Evolutionary conservation across 2,329 filamentous ascomycete genomes (phyloP), one percentile per base, ranked within the genome.

Genomic region (Aspergillus aculeatinus): DNA sequence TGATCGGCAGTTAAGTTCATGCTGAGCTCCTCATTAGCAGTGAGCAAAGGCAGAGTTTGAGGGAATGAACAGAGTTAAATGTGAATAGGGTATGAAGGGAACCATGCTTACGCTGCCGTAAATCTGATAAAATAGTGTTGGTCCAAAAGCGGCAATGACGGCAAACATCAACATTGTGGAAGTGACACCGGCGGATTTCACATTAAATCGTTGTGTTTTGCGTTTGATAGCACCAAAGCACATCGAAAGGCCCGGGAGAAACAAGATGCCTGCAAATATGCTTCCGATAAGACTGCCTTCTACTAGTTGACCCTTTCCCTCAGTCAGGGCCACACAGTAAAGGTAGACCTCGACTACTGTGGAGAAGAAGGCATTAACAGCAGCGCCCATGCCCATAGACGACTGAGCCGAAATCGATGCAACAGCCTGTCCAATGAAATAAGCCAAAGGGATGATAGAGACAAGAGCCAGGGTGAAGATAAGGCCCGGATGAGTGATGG

Each of bases 331-430:
- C 57, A 98, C 88, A 73, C 95, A 98, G 78, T 99, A 99, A 23
- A 99, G 86, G 76, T 96, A 99, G 1, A 99, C 96, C 74, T 99
- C 95, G 10, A 99, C 95, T 23, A 99, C 83, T 1, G 95, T 99
- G 12, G 93, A 96, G 80, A 99, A 99, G 76, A 99, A 96, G 51
- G 95, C 95, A 69, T 99, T 99, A 80, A 98, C 91, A 33, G 94
- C 96, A 29, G 95, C 95, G 72, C 95, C 95, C 9, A 99, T 83
- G 27, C 95, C 95, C 95, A 99, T 99, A 5, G 94, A 97, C 1
- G 94, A 98, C 75, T 99, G 95, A 1, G 95, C 95, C 10, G 95
- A 99, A 68, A 99, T 99, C 55, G 95, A 99, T 2, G 95, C 95
- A 50, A 99, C 95, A 42, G 95, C 95, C 78, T 99, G 95, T 1